A percentile compares a stretch with the other conserved stretches of the same genome.
Conservation (phyloP, 805 yeast genomes). For the Schwanniomyces polymorphus region DNA sequence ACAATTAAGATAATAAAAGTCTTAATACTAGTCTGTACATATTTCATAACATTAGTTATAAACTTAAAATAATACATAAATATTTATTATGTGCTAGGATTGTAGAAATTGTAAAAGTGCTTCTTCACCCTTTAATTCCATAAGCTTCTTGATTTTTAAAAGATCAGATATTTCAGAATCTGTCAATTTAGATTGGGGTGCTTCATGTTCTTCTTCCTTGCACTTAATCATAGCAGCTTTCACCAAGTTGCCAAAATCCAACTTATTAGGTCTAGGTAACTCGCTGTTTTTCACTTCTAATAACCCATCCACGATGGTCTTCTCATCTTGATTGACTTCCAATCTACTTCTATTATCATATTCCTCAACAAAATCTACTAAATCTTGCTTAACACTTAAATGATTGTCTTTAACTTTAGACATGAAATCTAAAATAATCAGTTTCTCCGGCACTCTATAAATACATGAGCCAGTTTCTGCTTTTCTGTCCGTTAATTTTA, state of each 20-base stretch:
- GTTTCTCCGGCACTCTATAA: constrained; percentile 66
- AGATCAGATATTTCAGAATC: constrained; percentile 51
- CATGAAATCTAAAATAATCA: constrained; percentile 68
- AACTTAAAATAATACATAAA: constrained; percentile 21
- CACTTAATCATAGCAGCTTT: constrained; percentile 27
- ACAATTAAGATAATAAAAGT: neutral
- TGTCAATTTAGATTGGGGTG: constrained; percentile 3
- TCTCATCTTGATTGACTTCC: constrained; percentile 17
- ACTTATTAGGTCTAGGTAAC: constrained; percentile 16
- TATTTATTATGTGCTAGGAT: constrained; percentile 11
- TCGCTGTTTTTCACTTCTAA: constrained; percentile 26
- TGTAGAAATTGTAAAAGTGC: constrained; percentile 59
- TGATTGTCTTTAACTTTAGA: constrained; percentile 44
- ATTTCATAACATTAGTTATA: constrained; percentile 2
- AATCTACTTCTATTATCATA: constrained; percentile 22
- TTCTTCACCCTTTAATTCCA: constrained; percentile 70
- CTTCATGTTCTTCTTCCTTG: constrained; percentile 9
- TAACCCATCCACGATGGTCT: constrained; percentile 23
- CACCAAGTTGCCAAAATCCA: constrained; percentile 51
- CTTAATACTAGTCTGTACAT: constrained; percentile 3
- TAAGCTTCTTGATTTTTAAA: constrained; percentile 54
- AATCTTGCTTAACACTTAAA: constrained; percentile 26
- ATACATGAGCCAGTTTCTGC: constrained; percentile 43
- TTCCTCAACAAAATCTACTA: constrained; percentile 18
- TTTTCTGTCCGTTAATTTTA: constrained; percentile 17